These are phyloP conservation scores for Aspergillus spinulosporus DNA, from an alignment of 2,329 filamentous ascomycete genomes.

Conservation along the genomic window DNA sequence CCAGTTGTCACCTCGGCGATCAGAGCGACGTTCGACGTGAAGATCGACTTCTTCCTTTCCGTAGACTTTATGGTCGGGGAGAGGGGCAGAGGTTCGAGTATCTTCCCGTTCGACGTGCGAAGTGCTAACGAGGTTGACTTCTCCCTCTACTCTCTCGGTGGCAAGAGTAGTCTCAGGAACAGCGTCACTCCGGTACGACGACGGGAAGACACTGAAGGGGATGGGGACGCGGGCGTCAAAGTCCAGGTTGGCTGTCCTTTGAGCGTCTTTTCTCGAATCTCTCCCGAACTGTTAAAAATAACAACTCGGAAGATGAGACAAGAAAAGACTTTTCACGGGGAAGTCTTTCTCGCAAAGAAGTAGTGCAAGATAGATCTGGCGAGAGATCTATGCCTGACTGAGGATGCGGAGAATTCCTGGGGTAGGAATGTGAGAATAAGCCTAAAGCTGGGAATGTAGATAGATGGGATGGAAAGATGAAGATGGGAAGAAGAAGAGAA, in stretches of 20 bases:
- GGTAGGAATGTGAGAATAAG: constrained; percentile 23
- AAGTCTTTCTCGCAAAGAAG: constrained; percentile 39
- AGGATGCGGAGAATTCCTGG: constrained; percentile 25
- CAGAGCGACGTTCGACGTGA: constrained; percentile 57
- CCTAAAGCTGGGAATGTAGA: constrained; percentile 10
- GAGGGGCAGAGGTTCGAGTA: constrained; percentile 71
- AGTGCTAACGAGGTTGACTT: constrained; percentile 72
- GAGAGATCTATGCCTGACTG: constrained; percentile 26
- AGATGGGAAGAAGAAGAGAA: constrained; percentile 9
- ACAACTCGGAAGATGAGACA: constrained; percentile 51
- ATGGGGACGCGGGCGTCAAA: constrained; percentile 99
- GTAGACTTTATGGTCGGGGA: constrained; percentile 66
- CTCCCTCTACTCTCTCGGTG: constrained; percentile 74
- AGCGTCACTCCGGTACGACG: constrained; percentile 83
- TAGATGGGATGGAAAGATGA: constrained; percentile 19
- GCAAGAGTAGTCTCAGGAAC: constrained; percentile 66
- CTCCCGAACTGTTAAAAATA: constrained; percentile 47
- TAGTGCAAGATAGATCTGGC: constrained; percentile 17
- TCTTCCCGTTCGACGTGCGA: constrained; percentile 97
- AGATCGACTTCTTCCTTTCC: constrained; percentile 85
- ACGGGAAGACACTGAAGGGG: constrained; percentile 99
- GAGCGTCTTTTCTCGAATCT: constrained; percentile 70
- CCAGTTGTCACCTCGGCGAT: constrained; percentile 12
- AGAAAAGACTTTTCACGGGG: constrained; percentile 47
- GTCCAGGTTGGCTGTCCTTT: constrained; percentile 95